Percentiles rank a stretch among this genome's conserved stretches.
These are phyloP conservation scores for Saturnispora quitensis DNA, from an alignment of 805 yeast species.

Conservation along the genomic window DNA sequence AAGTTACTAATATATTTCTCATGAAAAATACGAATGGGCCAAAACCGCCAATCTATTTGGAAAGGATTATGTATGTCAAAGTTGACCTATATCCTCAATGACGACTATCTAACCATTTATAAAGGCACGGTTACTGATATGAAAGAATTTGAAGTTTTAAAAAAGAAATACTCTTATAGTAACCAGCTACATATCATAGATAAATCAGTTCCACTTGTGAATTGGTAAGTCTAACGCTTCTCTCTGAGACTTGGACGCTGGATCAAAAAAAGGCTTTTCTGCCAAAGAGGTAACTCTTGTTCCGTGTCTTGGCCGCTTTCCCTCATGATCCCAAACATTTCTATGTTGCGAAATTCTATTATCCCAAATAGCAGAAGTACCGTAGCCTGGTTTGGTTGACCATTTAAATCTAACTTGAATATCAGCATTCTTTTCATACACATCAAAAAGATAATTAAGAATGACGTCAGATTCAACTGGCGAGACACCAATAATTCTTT, in stretches of 20 bases:
- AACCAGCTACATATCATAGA: background rate
- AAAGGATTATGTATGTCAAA: too few relatives aligned
- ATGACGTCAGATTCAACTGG: conserved; percentile 41
- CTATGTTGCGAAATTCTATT: conserved; percentile 36
- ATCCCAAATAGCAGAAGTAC: conserved; percentile 28
- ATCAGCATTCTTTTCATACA: conserved; percentile 43
- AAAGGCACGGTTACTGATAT: too few relatives aligned
- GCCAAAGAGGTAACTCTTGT: conserved; percentile 45
- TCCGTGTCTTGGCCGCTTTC: conserved; percentile 38
- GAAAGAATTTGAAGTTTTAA: too few relatives aligned
- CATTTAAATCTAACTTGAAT: conserved; percentile 46
- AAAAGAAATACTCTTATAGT: background rate
- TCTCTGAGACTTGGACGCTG: conserved; percentile 40
- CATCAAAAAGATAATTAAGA: conserved; percentile 35
- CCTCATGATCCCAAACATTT: conserved; percentile 34
- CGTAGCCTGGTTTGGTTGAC: conserved; percentile 27
- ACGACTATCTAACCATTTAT: too few relatives aligned
- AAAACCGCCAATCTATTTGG: too few relatives aligned
- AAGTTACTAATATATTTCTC: too few relatives aligned
- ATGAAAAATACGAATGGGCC: too few relatives aligned
- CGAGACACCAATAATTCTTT: conserved; percentile 36
- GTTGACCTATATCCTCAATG: too few relatives aligned
- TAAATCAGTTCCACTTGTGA: background rate
- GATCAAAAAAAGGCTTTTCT: conserved; percentile 42
- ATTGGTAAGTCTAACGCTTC: conserved; percentile 33